Evolutionary conservation across 768 basidiomycete species (phyloP).

Genomic region (Tylopilus intermedius): DNA sequence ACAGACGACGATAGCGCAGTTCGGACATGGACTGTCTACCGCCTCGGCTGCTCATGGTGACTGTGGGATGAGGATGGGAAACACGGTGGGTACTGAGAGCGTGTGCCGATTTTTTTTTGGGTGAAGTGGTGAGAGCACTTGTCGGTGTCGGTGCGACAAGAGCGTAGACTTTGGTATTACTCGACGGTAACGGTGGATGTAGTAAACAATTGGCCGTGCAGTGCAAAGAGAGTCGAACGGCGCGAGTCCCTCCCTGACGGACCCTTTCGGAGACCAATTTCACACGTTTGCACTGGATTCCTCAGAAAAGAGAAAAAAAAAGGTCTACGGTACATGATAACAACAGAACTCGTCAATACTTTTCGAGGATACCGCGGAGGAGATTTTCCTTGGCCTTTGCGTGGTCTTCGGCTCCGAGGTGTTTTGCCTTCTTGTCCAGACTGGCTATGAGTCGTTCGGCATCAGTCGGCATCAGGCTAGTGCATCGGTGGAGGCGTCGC

Average conservation of each 20-base stretch:
- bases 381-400: slow-evolving; percentile 32
- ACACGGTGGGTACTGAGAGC: background rate
- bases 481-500: slow-evolving; percentile 36
- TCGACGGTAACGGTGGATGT: background rate
- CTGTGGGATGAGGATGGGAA: slow-evolving; percentile 1
- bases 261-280: slow-evolving; percentile 15
- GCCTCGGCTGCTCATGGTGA: slow-evolving; percentile 56
- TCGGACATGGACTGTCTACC: slow-evolving; percentile 73
- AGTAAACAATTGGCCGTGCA: slow-evolving; percentile 7
- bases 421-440: slow-evolving; percentile 52
- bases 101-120: background rate
- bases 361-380: slow-evolving; percentile 32
- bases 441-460: slow-evolving; percentile 48
- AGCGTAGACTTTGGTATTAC: background rate
- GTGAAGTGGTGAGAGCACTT: background rate
- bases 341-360: slow-evolving; percentile 18
- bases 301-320: background rate
- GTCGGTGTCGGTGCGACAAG: background rate
- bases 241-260: background rate
- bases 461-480: slow-evolving; percentile 45
- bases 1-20: slow-evolving; percentile 71
- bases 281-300: slow-evolving; percentile 20
- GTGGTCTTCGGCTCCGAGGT: slow-evolving; percentile 30
- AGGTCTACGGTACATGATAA: background rate
- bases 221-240: background rate